Conservation (phyloP, 352 stramenopile species). For the Globisporangium okanoganense region DNA sequence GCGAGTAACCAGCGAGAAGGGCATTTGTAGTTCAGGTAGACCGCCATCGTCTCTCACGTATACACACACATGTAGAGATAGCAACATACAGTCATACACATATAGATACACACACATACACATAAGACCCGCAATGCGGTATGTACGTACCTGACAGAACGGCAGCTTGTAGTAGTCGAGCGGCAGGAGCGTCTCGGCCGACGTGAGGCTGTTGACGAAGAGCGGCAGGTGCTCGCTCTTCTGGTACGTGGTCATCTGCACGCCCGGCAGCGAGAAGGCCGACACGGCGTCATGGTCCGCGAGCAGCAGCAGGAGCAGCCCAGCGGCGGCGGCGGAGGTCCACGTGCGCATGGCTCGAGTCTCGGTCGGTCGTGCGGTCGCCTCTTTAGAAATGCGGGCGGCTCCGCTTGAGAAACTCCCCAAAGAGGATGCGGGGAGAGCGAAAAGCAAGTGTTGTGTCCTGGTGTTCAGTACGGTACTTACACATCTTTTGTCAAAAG, state of each 20-base stretch:
- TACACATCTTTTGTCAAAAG: neutral
- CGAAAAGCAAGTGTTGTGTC: neutral
- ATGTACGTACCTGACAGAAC: constrained; percentile 90
- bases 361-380: neutral
- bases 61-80: neutral
- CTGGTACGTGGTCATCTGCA: constrained; percentile 88
- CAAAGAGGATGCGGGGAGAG: neutral
- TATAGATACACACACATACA: neutral
- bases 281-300: neutral
- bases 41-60: no score
- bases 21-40: no score
- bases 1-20: neutral
- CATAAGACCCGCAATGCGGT: neutral
- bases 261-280: constrained; percentile 74
- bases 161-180: constrained; percentile 98
- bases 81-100: neutral
- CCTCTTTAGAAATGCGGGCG: neutral
- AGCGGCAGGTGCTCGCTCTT: constrained; percentile 84
- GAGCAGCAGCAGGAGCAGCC: neutral
- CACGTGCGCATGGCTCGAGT: neutral
- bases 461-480: neutral
- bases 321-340: neutral
- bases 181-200: constrained; percentile 93
- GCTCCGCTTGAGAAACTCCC: neutral
- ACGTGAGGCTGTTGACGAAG: constrained; percentile 95